Percentiles rank a stretch among this genome's conserved stretches.
phyloP scores from a whole-genome alignment of 2,329 filamentous ascomycete species.

The Cladosporium sp. region DNA sequence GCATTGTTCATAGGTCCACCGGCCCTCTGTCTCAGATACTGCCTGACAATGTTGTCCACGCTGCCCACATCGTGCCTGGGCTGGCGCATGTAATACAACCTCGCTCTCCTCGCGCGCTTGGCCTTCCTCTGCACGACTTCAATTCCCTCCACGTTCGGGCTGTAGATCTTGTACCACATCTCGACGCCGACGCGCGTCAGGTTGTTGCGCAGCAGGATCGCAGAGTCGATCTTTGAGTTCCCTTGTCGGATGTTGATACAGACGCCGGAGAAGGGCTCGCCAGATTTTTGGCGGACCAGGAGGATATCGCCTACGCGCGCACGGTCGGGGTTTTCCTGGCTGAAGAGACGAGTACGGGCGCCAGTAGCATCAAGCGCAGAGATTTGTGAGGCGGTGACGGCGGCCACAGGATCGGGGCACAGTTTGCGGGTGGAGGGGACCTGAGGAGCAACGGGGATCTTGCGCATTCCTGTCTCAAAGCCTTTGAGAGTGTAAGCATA shows the following conservation, averaged over 20 bases:
- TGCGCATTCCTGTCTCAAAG: constrained; percentile 25
- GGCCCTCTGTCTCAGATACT: constrained; percentile 53
- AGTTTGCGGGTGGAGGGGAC: constrained; percentile 49
- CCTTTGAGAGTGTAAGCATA: constrained; percentile 16
- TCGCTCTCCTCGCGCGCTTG: constrained; percentile 79
- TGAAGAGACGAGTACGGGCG: constrained; percentile 74
- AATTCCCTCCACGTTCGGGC: constrained; percentile 79
- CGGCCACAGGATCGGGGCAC: constrained; percentile 61
- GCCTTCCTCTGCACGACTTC: constrained; percentile 83
- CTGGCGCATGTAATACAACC: constrained; percentile 86
- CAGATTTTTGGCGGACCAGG: constrained; percentile 75
- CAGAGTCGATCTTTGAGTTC: constrained; percentile 69
- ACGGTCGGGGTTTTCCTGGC: constrained; percentile 66
- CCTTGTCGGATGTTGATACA: constrained; percentile 79
- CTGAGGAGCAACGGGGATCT: constrained; percentile 38
- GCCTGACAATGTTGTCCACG: constrained; percentile 71
- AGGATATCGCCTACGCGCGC: constrained; percentile 85
- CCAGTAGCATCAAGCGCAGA: constrained; percentile 75
- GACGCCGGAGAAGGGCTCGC: constrained; percentile 85
- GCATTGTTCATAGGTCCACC: constrained; percentile 21
- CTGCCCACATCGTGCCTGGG: constrained; percentile 81
- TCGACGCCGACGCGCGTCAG: constrained; percentile 83
- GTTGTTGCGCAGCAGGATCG: constrained; percentile 78
- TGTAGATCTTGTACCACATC: constrained; percentile 97
- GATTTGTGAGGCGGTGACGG: constrained; percentile 64